Evolutionary conservation across 1,284 basidiomycete species (phyloP).

Genomic region (Tremellales sp.): DNA sequence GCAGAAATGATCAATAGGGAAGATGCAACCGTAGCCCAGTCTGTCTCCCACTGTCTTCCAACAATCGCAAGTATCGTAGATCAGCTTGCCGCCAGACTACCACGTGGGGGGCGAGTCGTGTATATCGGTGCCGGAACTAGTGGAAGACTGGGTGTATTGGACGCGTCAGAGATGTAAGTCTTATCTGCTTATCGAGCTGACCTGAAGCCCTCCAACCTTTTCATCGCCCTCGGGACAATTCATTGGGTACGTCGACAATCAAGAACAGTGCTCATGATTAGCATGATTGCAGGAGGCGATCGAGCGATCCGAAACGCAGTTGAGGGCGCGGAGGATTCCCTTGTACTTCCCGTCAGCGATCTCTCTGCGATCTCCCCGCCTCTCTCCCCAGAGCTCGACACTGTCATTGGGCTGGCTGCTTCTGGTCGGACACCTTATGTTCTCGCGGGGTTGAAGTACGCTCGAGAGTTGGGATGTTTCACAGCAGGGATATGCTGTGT

Average conservation of each 20-base stretch:
- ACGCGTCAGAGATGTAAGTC: constrained; percentile 22
- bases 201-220: constrained; percentile 19
- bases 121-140: constrained; percentile 21
- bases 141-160: constrained; percentile 22
- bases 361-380: constrained; percentile 14
- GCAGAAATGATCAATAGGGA: constrained; percentile 22
- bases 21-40: constrained; percentile 15
- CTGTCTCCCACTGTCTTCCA: constrained; percentile 13
- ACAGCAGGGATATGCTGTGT: constrained; percentile 18
- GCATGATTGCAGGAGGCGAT: constrained; percentile 18
- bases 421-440: constrained; percentile 23
- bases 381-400: constrained; percentile 10
- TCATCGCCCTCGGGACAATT: constrained; percentile 16
- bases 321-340: constrained; percentile 23
- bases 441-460: constrained; percentile 16
- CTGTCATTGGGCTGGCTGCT: constrained; percentile 19
- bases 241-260: constrained; percentile 1
- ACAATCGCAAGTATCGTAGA: constrained; percentile 17
- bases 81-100: constrained; percentile 11
- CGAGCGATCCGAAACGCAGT: constrained; percentile 15
- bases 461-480: constrained; percentile 9
- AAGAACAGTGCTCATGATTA: not conserved
- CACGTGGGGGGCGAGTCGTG: constrained; percentile 17
- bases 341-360: constrained; percentile 4
- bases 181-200: not conserved